phyloP scores from a whole-genome alignment of 805 yeast genomes.

The Monosporozyma aquatica region DNA sequence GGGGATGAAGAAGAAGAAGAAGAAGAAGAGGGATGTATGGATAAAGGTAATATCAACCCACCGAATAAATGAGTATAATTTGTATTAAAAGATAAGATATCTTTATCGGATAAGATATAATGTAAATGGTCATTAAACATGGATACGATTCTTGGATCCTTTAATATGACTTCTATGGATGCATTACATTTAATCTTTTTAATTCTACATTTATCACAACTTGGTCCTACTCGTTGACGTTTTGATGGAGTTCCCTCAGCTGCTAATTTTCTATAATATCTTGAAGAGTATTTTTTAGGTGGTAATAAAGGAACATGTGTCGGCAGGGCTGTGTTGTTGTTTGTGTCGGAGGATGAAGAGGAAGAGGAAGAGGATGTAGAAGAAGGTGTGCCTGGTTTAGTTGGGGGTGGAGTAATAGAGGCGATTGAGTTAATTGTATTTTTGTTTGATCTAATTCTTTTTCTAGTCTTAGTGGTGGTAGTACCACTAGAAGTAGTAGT shows the following conservation, averaged over 20 bases:
- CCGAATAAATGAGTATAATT: not conserved
- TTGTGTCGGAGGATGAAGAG: not conserved
- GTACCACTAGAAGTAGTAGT: not conserved
- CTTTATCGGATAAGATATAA: conserved; percentile 13
- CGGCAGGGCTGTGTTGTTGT: not conserved
- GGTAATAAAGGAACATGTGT: not conserved
- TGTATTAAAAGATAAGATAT: conserved; percentile 6
- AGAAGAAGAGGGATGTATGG: not conserved
- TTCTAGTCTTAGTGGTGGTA: not conserved
- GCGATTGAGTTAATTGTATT: conserved; percentile 4
- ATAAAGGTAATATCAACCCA: not conserved
- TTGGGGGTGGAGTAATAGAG: conserved; percentile 10
- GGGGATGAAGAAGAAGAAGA: not conserved
- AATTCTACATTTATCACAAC: conserved; percentile 64
- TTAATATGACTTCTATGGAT: conserved; percentile 38
- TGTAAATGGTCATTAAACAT: conserved; percentile 17
- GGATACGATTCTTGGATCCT: conserved; percentile 17
- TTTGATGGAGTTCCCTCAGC: conserved; percentile 8
- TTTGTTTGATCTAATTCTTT: not conserved
- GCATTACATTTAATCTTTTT: conserved; percentile 73
- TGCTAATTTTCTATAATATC: not conserved
- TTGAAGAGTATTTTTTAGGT: conserved; percentile 1
- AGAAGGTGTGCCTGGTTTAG: conserved; percentile 1
- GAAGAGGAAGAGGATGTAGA: too few relatives aligned
- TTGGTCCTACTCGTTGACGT: conserved; percentile 67